Base-by-base conservation (phyloP, 2,329 filamentous ascomycete species). In the Botryotinia convoluta region DNA sequence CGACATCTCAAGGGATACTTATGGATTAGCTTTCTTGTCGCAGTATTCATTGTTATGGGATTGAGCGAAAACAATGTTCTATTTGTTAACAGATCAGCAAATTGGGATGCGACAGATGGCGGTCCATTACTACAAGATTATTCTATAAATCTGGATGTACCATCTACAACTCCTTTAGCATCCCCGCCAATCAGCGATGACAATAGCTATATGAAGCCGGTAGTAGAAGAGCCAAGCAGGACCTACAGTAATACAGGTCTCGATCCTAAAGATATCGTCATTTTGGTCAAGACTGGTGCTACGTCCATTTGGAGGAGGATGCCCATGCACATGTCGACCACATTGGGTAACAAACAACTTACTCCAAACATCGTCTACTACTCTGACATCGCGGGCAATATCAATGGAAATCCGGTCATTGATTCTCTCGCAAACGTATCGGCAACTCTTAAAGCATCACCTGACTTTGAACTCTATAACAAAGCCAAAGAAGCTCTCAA, bases 271-370 rank as follows among this genome's bases (percentile, higher is more conserved):
- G 74, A 76, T 64, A 39, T 76, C 35, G 39, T 74, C 20, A 72
- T 76, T 65, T 29, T 76, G 35, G 71, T 76, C 69, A 76, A 76
- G 54, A 76, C 74, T 8, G 74, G 74, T 26, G 74, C 73, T 22
- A 74, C 72, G 3, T 62, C 71, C 4, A 73, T 76, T 37, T 76
- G 74, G 74, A 74, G 73, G 10, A 60, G 74, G 8, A 76, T 76
- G 75, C 75, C 75, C 1, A 71, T 68, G 61, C 75, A 76, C 42
- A 74, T 76, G 72, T 74, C 75, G 22, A 76, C 75, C 16, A 76
- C 74, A 3, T 45, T 76, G 29, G 69, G 60, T 6, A 70, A 74
- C 39, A 64, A 71, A 37, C 12, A 48, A 8, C 57, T 74, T 7
- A 74, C 74, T 20, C 75, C 72, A 1, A 75, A 76, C 14, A 45